Evolutionary conservation across 352 stramenopile genomes (phyloP).

Genomic region (Phytophthora brassicae): DNA sequence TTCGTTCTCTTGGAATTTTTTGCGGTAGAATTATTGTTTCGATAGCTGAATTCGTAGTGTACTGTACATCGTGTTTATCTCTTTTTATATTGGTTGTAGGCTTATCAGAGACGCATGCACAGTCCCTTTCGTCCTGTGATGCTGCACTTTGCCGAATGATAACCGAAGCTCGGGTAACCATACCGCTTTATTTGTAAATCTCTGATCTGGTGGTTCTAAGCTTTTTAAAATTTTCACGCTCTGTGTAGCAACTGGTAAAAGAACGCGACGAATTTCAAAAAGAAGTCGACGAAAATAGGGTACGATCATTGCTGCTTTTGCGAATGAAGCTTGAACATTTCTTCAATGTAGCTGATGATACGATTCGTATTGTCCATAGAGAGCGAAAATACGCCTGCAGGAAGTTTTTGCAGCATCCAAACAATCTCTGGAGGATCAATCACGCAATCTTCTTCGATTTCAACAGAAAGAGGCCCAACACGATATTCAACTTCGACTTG

Average conservation of each 20-base stretch:
- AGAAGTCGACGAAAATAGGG: slow-evolving; percentile 55
- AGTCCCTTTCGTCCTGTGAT: slow-evolving; percentile 27
- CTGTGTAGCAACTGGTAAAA: slow-evolving; percentile 35
- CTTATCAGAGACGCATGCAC: slow-evolving; percentile 18
- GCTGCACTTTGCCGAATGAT: slow-evolving; percentile 27
- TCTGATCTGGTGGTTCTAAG: too few relatives aligned
- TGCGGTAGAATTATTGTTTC: slow-evolving; percentile 33
- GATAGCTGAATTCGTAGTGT: not conserved
- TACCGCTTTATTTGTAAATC: not conserved
- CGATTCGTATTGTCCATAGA: slow-evolving; percentile 20
- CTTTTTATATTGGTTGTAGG: too few relatives aligned
- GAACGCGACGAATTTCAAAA: slow-evolving; percentile 39
- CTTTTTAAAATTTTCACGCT: too few relatives aligned
- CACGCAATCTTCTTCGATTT: slow-evolving; percentile 41
- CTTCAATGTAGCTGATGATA: not conserved
- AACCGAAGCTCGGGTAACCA: slow-evolving; percentile 26
- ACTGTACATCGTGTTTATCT: not conserved
- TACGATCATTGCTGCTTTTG: slow-evolving; percentile 11
- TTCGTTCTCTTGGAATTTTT: slow-evolving; percentile 42
- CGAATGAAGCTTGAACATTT: not conserved
- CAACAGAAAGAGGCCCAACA: slow-evolving; percentile 32
- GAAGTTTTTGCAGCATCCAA: slow-evolving; percentile 58
- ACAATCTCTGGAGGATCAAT: slow-evolving; percentile 45
- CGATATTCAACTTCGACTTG: slow-evolving; percentile 32
- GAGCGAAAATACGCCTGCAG: slow-evolving; percentile 47